Evolutionary conservation across 768 basidiomycete species (phyloP), one percentile per base, ranked within the genome.

Genomic region (Tricholoma hemisulphureum): DNA sequence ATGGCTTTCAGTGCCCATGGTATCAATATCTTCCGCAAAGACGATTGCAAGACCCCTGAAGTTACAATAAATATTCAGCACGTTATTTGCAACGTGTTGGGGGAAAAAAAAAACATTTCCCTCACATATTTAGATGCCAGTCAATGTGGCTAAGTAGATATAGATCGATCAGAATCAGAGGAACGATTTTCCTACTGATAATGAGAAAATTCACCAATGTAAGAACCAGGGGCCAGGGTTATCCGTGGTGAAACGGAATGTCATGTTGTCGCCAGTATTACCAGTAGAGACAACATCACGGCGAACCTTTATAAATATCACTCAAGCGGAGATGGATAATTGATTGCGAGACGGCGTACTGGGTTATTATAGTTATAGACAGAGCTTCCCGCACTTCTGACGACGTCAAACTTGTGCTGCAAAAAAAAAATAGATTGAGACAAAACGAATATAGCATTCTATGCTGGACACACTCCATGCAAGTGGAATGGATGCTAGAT

Each of bases 181-280:
- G 13, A 58, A 18, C 35, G 18, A 20, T 55, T 21, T 24, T 26
- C 6, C 18, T 32, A 39, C 14, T 31, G 18, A 34, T 5, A 23
- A 13, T 11, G 46, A 39, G 26, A 14, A 0, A 21, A 57, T 72
- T 13, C 20, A 76, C 76, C 81, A 83, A 60, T 82, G 81, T 24
- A 82, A 58, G 54, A 80, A 70, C 80, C 79, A 82, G 6, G 79
- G 78, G 2, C 83, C 82, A 34, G 81, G 65, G 56, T 83, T 83
- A 51, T 83, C 77, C 1, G 82, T 82, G 1, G 64, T 67, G 65
- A 83, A 83, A 1, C 83, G 72, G 56, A 85, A 75, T 0, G 78
- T 77, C 18, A 78, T 75, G 54, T 74, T 75, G 58, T 74, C 73
- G 1, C 68, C 71, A 1, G 58, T 55, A 4, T 53, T 45, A 3